Conservation (phyloP, 2,329 filamentous ascomycete species). For the Diaporthe longicolla region DNA sequence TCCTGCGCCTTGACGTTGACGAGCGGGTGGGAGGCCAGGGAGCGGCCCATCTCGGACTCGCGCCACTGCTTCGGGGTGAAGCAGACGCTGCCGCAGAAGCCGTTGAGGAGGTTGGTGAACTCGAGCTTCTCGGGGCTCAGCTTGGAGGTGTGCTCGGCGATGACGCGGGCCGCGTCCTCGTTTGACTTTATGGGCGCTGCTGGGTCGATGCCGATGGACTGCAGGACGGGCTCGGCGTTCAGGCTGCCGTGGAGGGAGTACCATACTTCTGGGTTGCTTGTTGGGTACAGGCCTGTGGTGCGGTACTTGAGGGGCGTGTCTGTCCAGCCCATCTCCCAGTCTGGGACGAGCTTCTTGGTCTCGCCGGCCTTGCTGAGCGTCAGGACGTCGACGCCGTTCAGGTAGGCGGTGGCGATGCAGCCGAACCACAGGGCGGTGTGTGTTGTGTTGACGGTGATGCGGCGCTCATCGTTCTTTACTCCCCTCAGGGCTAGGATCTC, state of each 20-base stretch:
- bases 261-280: constrained; percentile 59
- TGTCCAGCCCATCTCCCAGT: constrained; percentile 57
- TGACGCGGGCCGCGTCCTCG: constrained; percentile 52
- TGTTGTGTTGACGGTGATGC: constrained; percentile 61
- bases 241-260: constrained; percentile 67
- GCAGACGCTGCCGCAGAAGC: constrained; percentile 60
- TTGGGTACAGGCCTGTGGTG: constrained; percentile 62
- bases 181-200: constrained; percentile 44
- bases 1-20: constrained; percentile 56
- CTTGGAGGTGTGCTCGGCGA: constrained; percentile 50
- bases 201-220: constrained; percentile 61
- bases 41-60: constrained; percentile 59
- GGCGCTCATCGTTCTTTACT: constrained; percentile 44
- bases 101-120: constrained; percentile 56
- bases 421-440: constrained; percentile 62
- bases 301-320: constrained; percentile 56
- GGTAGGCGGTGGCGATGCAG: constrained; percentile 54
- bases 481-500: constrained; percentile 54
- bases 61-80: constrained; percentile 60
- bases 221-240: constrained; percentile 57
- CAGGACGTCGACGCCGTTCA: constrained; percentile 55
- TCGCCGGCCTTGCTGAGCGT: constrained; percentile 49
- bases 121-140: constrained; percentile 58
- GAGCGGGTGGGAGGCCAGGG: constrained; percentile 57
- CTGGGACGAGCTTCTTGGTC: constrained; percentile 50